A percentile compares a stretch with the other conserved stretches of the same genome.
Conservation (phyloP, 768 basidiomycete genomes). For the Clitopilus passeckerianus region DNA sequence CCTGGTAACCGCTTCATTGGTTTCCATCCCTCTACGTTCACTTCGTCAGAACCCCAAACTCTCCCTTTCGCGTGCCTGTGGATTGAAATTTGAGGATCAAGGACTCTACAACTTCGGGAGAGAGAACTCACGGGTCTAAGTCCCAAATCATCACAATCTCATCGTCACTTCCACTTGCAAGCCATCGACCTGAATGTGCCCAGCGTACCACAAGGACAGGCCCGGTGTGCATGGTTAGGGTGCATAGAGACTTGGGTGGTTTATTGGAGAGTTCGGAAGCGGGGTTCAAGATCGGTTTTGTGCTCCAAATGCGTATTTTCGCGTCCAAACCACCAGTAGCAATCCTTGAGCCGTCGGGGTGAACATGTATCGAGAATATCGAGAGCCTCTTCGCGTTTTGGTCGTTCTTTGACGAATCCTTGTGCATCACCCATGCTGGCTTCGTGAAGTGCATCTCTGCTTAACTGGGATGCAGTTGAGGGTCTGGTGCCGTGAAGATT, state of each 20-base stretch:
- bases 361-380: constrained; percentile 91
- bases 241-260: constrained; percentile 85
- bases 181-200: constrained; percentile 90
- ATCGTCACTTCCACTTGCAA: constrained; percentile 97
- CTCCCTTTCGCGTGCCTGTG: constrained; percentile 72
- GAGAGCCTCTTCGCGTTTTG: constrained; percentile 62
- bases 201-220: constrained; percentile 89
- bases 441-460: constrained; percentile 77
- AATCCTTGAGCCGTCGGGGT: constrained; percentile 92
- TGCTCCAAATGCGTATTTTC: constrained; percentile 96
- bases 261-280: constrained; percentile 61
- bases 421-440: constrained; percentile 84
- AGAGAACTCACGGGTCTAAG: constrained; percentile 78
- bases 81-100: constrained; percentile 4
- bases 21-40: constrained; percentile 98
- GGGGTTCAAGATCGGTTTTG: constrained; percentile 84
- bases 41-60: constrained; percentile 92
- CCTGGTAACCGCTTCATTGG: constrained; percentile 87
- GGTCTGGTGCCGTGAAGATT: not conserved
- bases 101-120: not conserved
- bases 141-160: constrained; percentile 97
- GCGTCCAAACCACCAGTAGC: constrained; percentile 98
- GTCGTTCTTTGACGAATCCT: constrained; percentile 65
- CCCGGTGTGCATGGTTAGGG: constrained; percentile 90
- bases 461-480: not conserved